phyloP scores from a whole-genome alignment of 1,139 yeast species.

The Pichia sp. region DNA sequence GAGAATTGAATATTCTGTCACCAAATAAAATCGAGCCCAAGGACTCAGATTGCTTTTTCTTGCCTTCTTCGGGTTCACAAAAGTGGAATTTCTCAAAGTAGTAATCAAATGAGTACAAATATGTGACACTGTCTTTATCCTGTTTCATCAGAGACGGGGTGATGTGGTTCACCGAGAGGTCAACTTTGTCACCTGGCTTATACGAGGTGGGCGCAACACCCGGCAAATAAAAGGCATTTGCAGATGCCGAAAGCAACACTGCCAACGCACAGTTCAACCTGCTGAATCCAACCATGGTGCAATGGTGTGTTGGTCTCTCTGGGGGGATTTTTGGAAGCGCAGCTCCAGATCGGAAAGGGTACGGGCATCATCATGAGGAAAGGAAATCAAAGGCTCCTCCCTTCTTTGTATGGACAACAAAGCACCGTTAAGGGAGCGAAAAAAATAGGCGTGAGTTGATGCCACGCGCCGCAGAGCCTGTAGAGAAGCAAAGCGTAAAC shows the following conservation, averaged over 20 bases:
- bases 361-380: not conserved
- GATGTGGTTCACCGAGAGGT: slow-evolving; percentile 80
- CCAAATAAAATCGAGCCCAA: slow-evolving; percentile 93
- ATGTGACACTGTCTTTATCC: slow-evolving; percentile 44
- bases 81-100: slow-evolving; percentile 81
- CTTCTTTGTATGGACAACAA: not conserved
- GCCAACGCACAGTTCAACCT: slow-evolving; percentile 2
- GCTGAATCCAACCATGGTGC: slow-evolving; percentile 7
- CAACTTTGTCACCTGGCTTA: slow-evolving; percentile 63
- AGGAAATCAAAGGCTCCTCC: not conserved
- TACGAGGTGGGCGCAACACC: slow-evolving; percentile 95
- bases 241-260: not conserved
- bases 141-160: slow-evolving; percentile 68
- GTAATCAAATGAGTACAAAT: slow-evolving; percentile 75
- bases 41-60: slow-evolving; percentile 78
- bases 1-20: slow-evolving; percentile 91
- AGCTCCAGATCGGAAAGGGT: not conserved
- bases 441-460: not conserved
- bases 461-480: not conserved
- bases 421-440: not conserved
- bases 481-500: too few relatives aligned
- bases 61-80: slow-evolving; percentile 70
- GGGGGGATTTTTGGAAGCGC: not conserved
- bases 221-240: slow-evolving; percentile 74
- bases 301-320: not conserved